Evolutionary conservation across 768 basidiomycete genomes (phyloP).

Genomic region (Panaeolus cyanescens): DNA sequence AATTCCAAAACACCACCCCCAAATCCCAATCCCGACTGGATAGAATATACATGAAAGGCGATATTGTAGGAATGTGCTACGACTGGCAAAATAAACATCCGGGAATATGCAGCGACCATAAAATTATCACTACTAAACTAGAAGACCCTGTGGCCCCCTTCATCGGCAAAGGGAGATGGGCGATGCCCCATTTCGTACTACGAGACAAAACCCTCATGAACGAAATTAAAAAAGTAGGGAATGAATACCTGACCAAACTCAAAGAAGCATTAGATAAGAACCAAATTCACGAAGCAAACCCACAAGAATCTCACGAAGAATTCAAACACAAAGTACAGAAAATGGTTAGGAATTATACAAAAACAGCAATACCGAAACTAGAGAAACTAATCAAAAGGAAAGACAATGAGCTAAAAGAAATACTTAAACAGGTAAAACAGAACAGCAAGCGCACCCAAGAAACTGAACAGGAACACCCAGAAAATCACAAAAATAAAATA

Average conservation of each 20-base stretch:
- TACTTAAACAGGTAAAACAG: neutral
- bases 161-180: slow-evolving; percentile 31
- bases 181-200: slow-evolving; percentile 17
- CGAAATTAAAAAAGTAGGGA: slow-evolving; percentile 4
- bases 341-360: neutral
- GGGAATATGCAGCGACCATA: neutral
- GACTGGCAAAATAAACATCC: slow-evolving; percentile 23
- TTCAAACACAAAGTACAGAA: slow-evolving; percentile 3
- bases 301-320: slow-evolving; percentile 5
- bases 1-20: neutral
- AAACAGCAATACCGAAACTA: neutral
- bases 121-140: neutral
- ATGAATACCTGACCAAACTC: neutral
- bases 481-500: neutral
- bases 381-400: neutral
- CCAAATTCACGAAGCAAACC: slow-evolving; percentile 4
- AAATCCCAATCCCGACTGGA: neutral
- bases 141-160: slow-evolving; percentile 16
- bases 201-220: slow-evolving; percentile 16
- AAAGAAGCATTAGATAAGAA: neutral
- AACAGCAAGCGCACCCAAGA: neutral
- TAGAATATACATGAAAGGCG: neutral
- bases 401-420: neutral
- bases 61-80: neutral
- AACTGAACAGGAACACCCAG: neutral